phyloP scores from a whole-genome alignment of 345 rosid genomes.

The Microcos paniculata region DNA sequence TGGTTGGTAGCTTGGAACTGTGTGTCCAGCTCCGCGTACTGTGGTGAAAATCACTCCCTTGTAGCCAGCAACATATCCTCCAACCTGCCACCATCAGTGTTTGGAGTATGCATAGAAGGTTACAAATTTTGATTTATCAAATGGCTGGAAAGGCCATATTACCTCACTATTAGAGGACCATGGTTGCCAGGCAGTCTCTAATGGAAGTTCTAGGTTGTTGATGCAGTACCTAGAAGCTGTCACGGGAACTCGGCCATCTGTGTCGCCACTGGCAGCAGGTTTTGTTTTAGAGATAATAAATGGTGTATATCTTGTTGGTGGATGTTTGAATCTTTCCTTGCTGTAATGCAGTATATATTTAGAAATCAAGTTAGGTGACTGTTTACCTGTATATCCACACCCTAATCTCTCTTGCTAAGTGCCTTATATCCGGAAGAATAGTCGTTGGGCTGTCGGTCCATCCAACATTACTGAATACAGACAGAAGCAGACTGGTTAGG shows the following conservation, averaged over 20 bases:
- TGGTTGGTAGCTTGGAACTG: conserved; percentile 54
- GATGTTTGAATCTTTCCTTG: neutral
- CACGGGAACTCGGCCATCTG: conserved; percentile 40
- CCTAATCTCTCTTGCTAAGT: conserved; percentile 30
- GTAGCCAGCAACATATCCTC: conserved; percentile 48
- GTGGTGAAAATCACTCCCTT: conserved; percentile 35
- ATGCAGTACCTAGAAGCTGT: conserved; percentile 44
- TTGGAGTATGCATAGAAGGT: neutral
- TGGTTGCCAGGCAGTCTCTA: conserved; percentile 40
- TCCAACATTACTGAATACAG: conserved; percentile 11
- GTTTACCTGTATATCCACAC: conserved; percentile 51
- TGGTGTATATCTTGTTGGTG: neutral
- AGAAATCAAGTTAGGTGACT: neutral
- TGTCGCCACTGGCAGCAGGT: conserved; percentile 42
- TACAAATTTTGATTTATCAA: neutral
- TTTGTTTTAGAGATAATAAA: neutral
- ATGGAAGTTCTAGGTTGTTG: conserved; percentile 27
- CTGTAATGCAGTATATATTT: neutral
- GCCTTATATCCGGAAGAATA: conserved; percentile 36
- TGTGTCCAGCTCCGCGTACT: conserved; percentile 49
- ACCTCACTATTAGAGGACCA: conserved; percentile 47
- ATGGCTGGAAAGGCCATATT: neutral
- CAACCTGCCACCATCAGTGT: conserved; percentile 32
- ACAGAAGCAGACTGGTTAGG: neutral
- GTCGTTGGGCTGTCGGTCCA: conserved; percentile 37